phyloP scores from a whole-genome alignment of 306 rosid species.

The Cucumis sativus region Cucumber_9930_V3 NC_026655.2:29143001-29143500 shows the following conservation, averaged over 20 bases:
- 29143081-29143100: conserved; percentile 32
- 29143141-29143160: conserved; percentile 63
- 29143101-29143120: conserved; percentile 49
- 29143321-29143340: background rate
- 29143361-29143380: background rate
- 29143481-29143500: conserved; percentile 70
- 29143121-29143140: conserved; percentile 74
- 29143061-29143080: background rate
- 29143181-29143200: background rate
- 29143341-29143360: background rate
- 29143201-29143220: background rate
- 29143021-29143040: conserved; percentile 21
- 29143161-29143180: conserved; percentile 91
- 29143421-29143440: background rate
- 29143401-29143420: background rate
- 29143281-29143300: background rate
- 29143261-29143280: background rate
- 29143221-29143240: background rate
- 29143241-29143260: background rate
- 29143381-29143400: background rate
- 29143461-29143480: conserved; percentile 95
- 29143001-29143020: conserved; percentile 53
- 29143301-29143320: background rate
- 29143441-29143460: conserved; percentile 21
- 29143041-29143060: background rate